Evolutionary conservation across 2,329 filamentous ascomycete species (phyloP).

Genomic region (Fusarium citri): DNA sequence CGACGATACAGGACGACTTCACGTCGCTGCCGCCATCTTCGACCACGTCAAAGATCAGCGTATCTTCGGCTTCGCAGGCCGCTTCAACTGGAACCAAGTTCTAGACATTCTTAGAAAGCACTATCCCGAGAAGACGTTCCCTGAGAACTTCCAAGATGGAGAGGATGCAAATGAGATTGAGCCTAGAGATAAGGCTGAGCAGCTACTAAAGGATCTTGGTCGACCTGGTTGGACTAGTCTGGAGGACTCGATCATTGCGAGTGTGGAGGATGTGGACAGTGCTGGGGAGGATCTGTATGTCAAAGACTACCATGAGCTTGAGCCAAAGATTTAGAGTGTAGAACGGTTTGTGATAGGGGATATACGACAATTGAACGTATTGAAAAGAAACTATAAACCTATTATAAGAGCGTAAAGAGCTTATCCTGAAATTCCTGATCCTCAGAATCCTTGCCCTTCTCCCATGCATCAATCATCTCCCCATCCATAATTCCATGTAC

Average conservation of each 20-base stretch:
- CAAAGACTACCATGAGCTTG: not conserved
- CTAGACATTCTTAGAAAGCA: conserved; percentile 44
- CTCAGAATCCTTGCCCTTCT: accelerated
- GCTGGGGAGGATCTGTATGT: not conserved
- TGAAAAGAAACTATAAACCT: no score
- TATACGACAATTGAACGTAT: no score
- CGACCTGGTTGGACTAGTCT: conserved; percentile 29
- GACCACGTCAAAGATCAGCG: conserved; percentile 60
- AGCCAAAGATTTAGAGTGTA: not conserved
- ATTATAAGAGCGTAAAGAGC: accelerated
- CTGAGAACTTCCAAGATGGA: conserved; percentile 41
- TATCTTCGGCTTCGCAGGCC: conserved; percentile 64
- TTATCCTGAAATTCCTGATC: not conserved
- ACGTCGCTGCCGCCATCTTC: conserved; percentile 63
- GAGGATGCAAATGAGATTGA: conserved; percentile 19
- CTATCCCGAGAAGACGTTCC: conserved; percentile 35
- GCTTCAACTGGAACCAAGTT: conserved; percentile 59
- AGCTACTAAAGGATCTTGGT: conserved; percentile 15
- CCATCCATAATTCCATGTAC: not conserved
- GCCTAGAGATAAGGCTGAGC: conserved; percentile 26
- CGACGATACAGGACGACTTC: conserved; percentile 62
- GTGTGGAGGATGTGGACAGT: not conserved
- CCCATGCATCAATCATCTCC: not conserved
- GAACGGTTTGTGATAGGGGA: accelerated
- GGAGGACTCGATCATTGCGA: conserved; percentile 12